Base-by-base conservation (phyloP, 805 yeast genomes). In the Candida jianshihensis region DNA sequence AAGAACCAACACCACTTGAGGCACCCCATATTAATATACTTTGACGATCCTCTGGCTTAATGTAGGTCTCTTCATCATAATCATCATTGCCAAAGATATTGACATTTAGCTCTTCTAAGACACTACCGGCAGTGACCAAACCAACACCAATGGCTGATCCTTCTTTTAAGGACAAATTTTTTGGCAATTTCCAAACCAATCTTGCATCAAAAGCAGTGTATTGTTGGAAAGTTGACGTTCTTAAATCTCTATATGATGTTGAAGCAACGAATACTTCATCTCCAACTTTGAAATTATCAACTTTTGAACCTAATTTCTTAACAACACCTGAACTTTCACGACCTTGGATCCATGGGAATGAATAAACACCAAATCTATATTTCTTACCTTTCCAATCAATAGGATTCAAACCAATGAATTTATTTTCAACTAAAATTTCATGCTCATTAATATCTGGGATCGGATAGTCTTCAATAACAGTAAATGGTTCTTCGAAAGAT, bases 331-430 rank as follows among this genome's bases (percentile, higher is more conserved):
- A 59, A 31, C 66, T 56, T 44, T 69, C 75, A 26, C 75, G 52
- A 13, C 75, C 75, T 46, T 67, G 69, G 33, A 69, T 55, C 74
- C 75, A 69, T 9, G 75, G 75, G 38, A 68, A 67, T 12, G 66
- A 60, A 42, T 68, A 63, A 8, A 69, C 60, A 17, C 71, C 72
- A 51, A 70, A 70, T 29, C 57, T 54, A 42, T 62, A 69, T 37
- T 63, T 65, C 34, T 65, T 64, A 7, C 69, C 66, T 46, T 69
- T 69, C 75, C 75, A 69, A 44, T 69, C 75, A 22, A 69, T 58
- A 9, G 71, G 75, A 42, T 69, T 69, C 28, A 69, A 44, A 0
- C 74, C 75, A 31, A 68, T 54, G 31, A 56, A 54, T 35, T 54
- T 53, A 36, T 59, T 59, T 31, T 53, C 47, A 15, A 59, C 44